Conservation (phyloP, 83 land plant species). For the Diphasiastrum complanatum region DNA sequence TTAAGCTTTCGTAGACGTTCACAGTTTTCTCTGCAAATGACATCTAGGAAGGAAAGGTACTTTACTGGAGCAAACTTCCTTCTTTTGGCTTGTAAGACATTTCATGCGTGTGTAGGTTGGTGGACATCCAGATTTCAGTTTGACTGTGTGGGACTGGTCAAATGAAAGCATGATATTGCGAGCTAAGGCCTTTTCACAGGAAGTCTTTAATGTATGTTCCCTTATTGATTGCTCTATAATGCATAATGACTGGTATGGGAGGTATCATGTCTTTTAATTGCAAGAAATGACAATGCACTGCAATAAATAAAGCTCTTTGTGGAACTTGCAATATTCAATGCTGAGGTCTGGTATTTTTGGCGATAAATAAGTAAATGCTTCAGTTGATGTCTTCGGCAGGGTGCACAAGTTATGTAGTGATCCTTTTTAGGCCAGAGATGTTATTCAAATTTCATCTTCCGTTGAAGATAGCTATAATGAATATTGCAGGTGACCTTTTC, state of each 20-base stretch:
- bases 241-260: no score
- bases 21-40: not conserved
- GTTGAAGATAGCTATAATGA: no score
- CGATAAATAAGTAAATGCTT: no score
- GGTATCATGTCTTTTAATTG: no score
- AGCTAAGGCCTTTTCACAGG: slow-evolving; percentile 42
- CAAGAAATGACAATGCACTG: no score
- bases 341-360: not conserved
- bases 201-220: slow-evolving; percentile 31
- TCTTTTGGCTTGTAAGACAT: not conserved
- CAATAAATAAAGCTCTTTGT: not conserved
- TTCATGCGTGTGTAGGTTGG: slow-evolving; percentile 28
- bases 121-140: slow-evolving; percentile 37
- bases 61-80: not conserved
- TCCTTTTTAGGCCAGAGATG: no score
- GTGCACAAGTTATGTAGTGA: no score
- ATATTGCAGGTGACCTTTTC: slow-evolving; percentile 38
- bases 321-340: not conserved
- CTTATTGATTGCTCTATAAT: not conserved
- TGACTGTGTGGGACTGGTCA: slow-evolving; percentile 44
- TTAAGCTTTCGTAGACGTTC: no score
- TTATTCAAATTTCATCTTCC: no score
- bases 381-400: no score
- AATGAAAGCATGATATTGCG: slow-evolving; percentile 32
- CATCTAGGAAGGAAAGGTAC: not conserved